phyloP scores from a whole-genome alignment of 2,329 filamentous ascomycete genomes.

The Pseudocercospora musae region DNA sequence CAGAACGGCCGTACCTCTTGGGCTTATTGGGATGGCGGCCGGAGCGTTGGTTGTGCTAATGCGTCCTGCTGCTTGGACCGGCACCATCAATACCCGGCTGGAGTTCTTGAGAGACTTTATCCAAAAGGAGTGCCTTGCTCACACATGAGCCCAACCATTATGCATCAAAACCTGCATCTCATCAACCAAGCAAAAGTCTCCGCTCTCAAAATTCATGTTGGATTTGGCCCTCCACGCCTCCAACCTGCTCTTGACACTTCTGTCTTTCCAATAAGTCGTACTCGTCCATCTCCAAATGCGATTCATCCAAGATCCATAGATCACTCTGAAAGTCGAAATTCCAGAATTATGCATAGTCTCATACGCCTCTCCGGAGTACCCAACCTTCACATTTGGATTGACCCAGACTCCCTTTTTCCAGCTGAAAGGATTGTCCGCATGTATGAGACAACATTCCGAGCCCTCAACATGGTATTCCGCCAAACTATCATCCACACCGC shows the following conservation, averaged over 20 bases:
- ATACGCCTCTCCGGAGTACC: constrained; percentile 58
- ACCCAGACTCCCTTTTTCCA: constrained; percentile 57
- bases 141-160: constrained; percentile 33
- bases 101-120: neutral
- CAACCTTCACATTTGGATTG: constrained; percentile 67
- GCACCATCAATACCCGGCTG: neutral
- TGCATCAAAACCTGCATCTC: constrained; percentile 30
- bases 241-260: constrained; percentile 24
- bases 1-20: neutral
- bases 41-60: neutral
- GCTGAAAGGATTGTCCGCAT: constrained; percentile 64
- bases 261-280: constrained; percentile 32
- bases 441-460: constrained; percentile 76
- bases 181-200: constrained; percentile 30
- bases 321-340: constrained; percentile 40
- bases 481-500: constrained; percentile 62
- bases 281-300: constrained; percentile 49
- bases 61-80: neutral
- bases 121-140: constrained; percentile 1
- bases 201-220: constrained; percentile 33
- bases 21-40: neutral
- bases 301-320: constrained; percentile 59
- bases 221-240: constrained; percentile 15
- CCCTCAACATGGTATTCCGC: constrained; percentile 62
- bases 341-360: constrained; percentile 40